Percentiles rank a stretch among this genome's conserved stretches.
These are phyloP conservation scores for Steccherinum ochraceum DNA, from an alignment of 768 basidiomycete genomes.

Conservation along the genomic window DNA sequence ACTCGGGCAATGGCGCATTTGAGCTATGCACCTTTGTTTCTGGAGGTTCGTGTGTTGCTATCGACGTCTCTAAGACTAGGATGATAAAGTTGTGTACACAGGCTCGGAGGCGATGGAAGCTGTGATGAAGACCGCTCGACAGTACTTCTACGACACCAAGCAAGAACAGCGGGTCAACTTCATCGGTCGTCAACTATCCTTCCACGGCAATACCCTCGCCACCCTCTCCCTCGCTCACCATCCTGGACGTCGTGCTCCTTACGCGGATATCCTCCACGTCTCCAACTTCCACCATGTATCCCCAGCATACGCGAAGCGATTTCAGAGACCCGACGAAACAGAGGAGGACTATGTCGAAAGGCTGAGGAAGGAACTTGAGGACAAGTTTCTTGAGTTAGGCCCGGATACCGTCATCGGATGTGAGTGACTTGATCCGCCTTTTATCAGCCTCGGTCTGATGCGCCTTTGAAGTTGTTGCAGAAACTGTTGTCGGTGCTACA, in stretches of 20 bases:
- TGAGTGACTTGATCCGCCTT: slow-evolving; percentile 38
- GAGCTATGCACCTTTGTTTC: slow-evolving; percentile 64
- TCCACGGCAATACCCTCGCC: slow-evolving; percentile 78
- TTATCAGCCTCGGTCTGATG: too few relatives aligned
- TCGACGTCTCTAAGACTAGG: background rate
- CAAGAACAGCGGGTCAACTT: slow-evolving; percentile 71
- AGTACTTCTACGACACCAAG: slow-evolving; percentile 69
- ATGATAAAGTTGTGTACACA: slow-evolving; percentile 19
- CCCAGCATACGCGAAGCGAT: slow-evolving; percentile 82
- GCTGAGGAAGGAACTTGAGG: slow-evolving; percentile 74
- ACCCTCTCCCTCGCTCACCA: slow-evolving; percentile 67
- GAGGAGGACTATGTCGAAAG: slow-evolving; percentile 78
- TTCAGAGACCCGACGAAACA: slow-evolving; percentile 60
- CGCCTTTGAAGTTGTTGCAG: slow-evolving; percentile 58
- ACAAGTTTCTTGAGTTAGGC: slow-evolving; percentile 78
- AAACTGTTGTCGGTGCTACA: slow-evolving; percentile 84
- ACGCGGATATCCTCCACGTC: slow-evolving; percentile 56
- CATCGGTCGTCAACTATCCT: slow-evolving; percentile 73
- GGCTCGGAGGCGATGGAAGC: slow-evolving; percentile 89
- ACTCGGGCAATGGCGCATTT: slow-evolving; percentile 69
- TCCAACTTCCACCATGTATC: slow-evolving; percentile 79
- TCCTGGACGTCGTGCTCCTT: slow-evolving; percentile 61
- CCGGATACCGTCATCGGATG: slow-evolving; percentile 80
- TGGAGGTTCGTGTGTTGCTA: slow-evolving; percentile 46
- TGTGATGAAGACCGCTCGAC: slow-evolving; percentile 70